These are phyloP conservation scores for Piper longum DNA, from an alignment of 164 flowering plant species.

Conservation along the genomic window DNA sequence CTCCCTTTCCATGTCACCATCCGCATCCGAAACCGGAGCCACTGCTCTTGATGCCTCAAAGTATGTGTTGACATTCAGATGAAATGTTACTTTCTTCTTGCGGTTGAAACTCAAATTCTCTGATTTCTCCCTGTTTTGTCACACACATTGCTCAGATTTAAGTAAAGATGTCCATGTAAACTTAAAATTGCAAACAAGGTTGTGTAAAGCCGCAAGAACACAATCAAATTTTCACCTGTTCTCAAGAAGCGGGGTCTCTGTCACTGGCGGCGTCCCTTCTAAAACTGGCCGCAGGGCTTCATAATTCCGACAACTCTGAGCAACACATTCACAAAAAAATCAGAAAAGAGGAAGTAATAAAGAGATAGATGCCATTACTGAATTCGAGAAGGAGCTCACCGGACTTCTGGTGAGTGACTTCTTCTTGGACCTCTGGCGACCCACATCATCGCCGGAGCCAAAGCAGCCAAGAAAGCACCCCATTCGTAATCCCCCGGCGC, in stretches of 20 bases:
- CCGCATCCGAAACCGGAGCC: conserved; percentile 7
- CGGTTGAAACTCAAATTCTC: conserved; percentile 20
- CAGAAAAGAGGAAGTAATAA: background rate
- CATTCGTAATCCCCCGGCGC: conserved; percentile 18
- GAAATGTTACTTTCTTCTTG: conserved; percentile 40
- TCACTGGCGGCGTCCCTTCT: conserved; percentile 11
- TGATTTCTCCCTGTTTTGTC: conserved; percentile 14
- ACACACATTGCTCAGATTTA: background rate
- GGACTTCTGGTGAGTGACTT: conserved; percentile 15
- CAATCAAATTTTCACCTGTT: background rate
- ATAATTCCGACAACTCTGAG: conserved; percentile 32
- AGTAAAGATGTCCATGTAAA: background rate
- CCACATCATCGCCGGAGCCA: conserved; percentile 19
- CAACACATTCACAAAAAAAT: conserved; percentile 4
- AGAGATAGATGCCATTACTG: background rate
- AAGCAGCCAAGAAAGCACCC: conserved; percentile 74
- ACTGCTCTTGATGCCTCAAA: conserved; percentile 13
- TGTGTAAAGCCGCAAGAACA: too few relatives aligned
- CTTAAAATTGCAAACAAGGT: too few relatives aligned
- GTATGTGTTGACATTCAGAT: conserved; percentile 28
- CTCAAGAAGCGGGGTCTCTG: background rate
- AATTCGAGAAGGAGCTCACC: conserved; percentile 15
- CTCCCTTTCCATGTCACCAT: conserved; percentile 13
- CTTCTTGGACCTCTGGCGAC: conserved; percentile 20
- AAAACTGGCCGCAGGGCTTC: conserved; percentile 26